Conservation (phyloP, 2,329 filamentous ascomycete genomes). For the Berkeleyomyces rouxiae region DNA sequence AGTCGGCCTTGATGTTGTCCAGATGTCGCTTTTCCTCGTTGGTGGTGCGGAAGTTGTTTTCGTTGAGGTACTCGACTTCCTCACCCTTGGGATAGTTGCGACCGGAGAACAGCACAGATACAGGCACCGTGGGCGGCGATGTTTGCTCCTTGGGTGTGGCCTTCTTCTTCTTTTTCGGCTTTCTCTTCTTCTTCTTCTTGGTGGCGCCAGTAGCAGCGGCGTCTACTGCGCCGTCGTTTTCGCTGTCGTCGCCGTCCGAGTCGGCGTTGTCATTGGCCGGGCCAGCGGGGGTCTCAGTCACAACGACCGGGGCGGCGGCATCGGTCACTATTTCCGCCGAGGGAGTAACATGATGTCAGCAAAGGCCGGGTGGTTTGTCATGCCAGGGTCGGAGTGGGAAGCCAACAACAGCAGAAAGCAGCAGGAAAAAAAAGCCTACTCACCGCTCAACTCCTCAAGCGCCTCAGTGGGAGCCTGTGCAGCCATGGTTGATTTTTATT, state of each 20-base stretch:
- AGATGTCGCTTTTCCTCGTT: conserved; percentile 71
- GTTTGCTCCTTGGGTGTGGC: conserved; percentile 52
- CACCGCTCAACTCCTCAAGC: conserved; percentile 19
- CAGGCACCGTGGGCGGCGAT: conserved; percentile 55
- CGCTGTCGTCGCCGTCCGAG: conserved; percentile 33
- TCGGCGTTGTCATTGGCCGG: conserved; percentile 23
- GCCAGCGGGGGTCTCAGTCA: conserved; percentile 20
- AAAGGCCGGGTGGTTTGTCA: conserved; percentile 8
- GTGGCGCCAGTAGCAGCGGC: conserved; percentile 6
- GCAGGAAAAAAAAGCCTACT: neutral
- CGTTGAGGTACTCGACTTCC: conserved; percentile 59
- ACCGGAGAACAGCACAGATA: conserved; percentile 59
- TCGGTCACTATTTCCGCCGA: conserved; percentile 19
- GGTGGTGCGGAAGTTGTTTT: conserved; percentile 65
- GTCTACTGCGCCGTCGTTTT: neutral
- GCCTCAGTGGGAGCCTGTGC: conserved; percentile 18
- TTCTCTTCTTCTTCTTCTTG: conserved; percentile 76
- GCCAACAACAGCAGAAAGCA: neutral
- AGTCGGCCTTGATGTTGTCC: conserved; percentile 60
- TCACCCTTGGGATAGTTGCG: conserved; percentile 60
- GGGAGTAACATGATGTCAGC: neutral
- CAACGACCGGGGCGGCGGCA: conserved; percentile 13
- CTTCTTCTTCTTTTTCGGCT: conserved; percentile 56
- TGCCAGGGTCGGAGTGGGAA: neutral
- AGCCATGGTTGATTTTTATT: conserved; percentile 15